Evolutionary conservation across 352 stramenopile genomes (phyloP).

Genomic region (Lagenidium giganteum): DNA sequence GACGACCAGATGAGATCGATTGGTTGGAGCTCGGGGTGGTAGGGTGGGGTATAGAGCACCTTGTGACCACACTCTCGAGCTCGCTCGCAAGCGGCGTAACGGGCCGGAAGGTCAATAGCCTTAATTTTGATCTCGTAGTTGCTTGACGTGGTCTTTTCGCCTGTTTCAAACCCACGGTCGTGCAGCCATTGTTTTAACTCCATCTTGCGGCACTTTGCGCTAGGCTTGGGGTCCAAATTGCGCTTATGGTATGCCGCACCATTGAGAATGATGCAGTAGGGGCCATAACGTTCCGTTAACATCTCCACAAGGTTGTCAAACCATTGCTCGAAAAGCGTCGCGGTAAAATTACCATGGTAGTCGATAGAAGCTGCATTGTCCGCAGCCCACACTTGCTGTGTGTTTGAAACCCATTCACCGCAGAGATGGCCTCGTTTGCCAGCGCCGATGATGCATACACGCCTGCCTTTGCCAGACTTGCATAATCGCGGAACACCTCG

Average conservation of each 20-base stretch:
- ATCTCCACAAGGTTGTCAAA: conserved; percentile 4
- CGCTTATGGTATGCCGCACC: conserved; percentile 9
- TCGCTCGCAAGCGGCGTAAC: too few relatives aligned
- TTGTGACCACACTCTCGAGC: neutral
- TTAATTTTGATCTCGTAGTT: conserved; percentile 4
- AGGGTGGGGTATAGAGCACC: conserved; percentile 4
- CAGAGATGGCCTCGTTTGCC: neutral
- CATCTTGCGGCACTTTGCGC: neutral
- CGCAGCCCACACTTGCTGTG: neutral
- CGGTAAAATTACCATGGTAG: conserved; percentile 14
- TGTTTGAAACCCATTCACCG: conserved; percentile 4
- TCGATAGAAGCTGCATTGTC: conserved; percentile 2
- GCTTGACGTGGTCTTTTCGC: neutral
- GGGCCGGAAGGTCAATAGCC: too few relatives aligned
- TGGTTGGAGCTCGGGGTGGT: conserved; percentile 4
- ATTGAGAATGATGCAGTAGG: conserved; percentile 7
- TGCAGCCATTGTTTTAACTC: too few relatives aligned
- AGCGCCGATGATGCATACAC: conserved; percentile 5
- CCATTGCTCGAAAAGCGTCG: conserved; percentile 6
- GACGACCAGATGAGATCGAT: conserved; percentile 4
- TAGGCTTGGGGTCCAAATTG: neutral
- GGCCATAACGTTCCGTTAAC: neutral
- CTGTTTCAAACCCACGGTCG: too few relatives aligned
- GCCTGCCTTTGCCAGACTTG: neutral
- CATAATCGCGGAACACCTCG: too few relatives aligned